Evolutionary conservation across 2,329 filamentous ascomycete genomes (phyloP).

Genomic region (Arthrobotrys megalospora): DNA sequence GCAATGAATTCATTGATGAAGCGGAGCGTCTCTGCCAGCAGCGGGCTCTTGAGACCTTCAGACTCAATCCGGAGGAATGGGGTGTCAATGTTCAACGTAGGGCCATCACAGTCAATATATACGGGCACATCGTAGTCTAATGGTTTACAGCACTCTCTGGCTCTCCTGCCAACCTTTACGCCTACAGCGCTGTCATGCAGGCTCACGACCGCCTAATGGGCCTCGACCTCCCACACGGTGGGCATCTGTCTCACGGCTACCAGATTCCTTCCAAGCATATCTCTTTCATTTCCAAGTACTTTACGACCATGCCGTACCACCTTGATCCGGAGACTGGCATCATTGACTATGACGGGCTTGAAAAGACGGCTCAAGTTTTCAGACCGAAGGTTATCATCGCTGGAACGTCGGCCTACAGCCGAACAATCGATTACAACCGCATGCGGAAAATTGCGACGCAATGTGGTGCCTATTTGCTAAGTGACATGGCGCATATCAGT

Average conservation of each 20-base stretch:
- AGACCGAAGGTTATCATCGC: slow-evolving; percentile 96
- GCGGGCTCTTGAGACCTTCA: slow-evolving; percentile 88
- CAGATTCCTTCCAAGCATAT: slow-evolving; percentile 95
- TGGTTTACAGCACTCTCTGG: slow-evolving; percentile 66
- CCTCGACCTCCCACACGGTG: slow-evolving; percentile 94
- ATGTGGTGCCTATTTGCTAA: slow-evolving; percentile 90
- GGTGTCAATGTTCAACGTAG: slow-evolving; percentile 94
- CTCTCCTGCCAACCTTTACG: slow-evolving; percentile 81
- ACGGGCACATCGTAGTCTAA: slow-evolving; percentile 29
- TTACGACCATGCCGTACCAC: slow-evolving; percentile 96
- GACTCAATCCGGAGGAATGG: slow-evolving; percentile 87
- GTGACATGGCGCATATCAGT: slow-evolving; percentile 98
- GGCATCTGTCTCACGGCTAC: slow-evolving; percentile 96
- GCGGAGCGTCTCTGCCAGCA: slow-evolving; percentile 91
- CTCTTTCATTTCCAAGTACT: slow-evolving; percentile 98
- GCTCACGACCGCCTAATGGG: slow-evolving; percentile 97
- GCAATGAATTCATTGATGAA: slow-evolving; percentile 95
- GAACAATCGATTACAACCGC: slow-evolving; percentile 92
- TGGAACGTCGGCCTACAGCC: slow-evolving; percentile 94
- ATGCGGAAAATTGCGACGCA: slow-evolving; percentile 94
- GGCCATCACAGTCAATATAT: slow-evolving; percentile 64
- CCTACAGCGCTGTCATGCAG: slow-evolving; percentile 93
- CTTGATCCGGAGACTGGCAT: slow-evolving; percentile 90
- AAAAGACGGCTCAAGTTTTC: slow-evolving; percentile 88
- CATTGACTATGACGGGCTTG: slow-evolving; percentile 94